phyloP scores from a whole-genome alignment of 345 rosid genomes.

The Brassica cretica region DNA sequence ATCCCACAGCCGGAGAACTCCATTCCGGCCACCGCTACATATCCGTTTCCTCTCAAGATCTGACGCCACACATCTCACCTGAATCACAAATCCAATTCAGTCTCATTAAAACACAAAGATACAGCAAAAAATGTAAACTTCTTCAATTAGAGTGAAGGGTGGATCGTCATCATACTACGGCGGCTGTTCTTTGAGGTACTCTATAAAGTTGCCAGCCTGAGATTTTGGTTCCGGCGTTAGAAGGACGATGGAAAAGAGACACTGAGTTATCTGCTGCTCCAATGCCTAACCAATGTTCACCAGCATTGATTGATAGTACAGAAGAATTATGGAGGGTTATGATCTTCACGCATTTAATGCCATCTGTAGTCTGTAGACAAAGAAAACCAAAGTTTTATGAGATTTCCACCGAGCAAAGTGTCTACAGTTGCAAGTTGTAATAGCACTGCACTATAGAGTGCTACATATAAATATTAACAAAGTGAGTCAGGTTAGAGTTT shows the following conservation, averaged over 20 bases:
- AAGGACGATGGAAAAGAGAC: constrained; percentile 97
- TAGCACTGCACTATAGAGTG: background rate
- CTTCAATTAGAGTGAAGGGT: background rate
- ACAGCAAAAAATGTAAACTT: background rate
- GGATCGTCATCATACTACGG: constrained; percentile 59
- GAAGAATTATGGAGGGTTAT: constrained; percentile 79
- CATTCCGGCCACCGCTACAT: constrained; percentile 97
- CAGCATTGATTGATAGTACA: constrained; percentile 85
- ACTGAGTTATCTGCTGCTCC: constrained; percentile 99
- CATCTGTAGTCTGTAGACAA: constrained; percentile 56
- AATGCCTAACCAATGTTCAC: constrained; percentile 91
- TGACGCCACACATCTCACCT: constrained; percentile 94
- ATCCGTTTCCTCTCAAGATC: constrained; percentile 99
- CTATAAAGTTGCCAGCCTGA: constrained; percentile 98
- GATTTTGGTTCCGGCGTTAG: constrained; percentile 72
- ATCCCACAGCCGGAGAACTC: constrained; percentile 97
- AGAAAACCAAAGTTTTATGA: background rate
- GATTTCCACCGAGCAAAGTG: background rate
- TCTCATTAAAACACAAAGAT: background rate
- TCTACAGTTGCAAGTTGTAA: background rate
- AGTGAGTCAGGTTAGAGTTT: too few species aligned
- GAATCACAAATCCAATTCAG: constrained; percentile 21
- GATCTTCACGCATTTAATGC: constrained; percentile 85
- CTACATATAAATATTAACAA: too few species aligned
- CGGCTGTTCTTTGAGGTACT: constrained; percentile 81